Base-by-base conservation (phyloP, 352 stramenopile species). In the Phytophthora cryptogea region DNA sequence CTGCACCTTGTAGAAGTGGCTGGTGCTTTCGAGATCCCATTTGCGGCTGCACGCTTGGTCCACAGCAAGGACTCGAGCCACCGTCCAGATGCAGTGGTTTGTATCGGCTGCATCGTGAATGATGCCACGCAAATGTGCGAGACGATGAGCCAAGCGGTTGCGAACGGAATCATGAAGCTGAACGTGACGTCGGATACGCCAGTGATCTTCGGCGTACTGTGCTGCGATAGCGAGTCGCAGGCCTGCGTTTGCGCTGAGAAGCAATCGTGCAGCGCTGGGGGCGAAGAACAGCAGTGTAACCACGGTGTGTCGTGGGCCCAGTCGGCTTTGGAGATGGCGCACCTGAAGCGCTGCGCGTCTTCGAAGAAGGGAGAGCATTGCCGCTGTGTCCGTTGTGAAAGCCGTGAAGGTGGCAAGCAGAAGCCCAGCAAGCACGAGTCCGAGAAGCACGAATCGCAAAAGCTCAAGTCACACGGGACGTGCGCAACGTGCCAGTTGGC, bases 71-170 rank as follows among this genome's bases (percentile, higher is more conserved):
- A 75, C 17, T 73, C 90, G 23, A 65, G 47, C 16, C 88, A 86
- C 17, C 65, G 65, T 2, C 84, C 98, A 14, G 97, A 99, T 73
- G 95, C 93, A 11, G 95, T 99, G 49, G 86, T 99, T 49, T 98
- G 89, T 67, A 85, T 98, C 50, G 97, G 97, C 9, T 98, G 92
- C 61, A 85, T 97, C 52, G 83, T 97, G 52, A 98, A 98, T 47
- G 96, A 96, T 23, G 90, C 95, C 13, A 99, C 97, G 14, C 96
- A 98, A 76, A 92, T 98, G 70, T 99, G 98, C 68, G 95, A 99
- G 84, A 99, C 98, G 68, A 98, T 99, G 74, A 90, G 86, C 47
- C 89, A 98, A 47, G 88, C 96, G 30, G 87, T 97, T 17, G 78
- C 91, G 20, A 90, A 91, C 68, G 97, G 92, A 31, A 89, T 99